Base-by-base conservation (phyloP, 768 basidiomycete genomes). In the Amanita rubescens region DNA sequence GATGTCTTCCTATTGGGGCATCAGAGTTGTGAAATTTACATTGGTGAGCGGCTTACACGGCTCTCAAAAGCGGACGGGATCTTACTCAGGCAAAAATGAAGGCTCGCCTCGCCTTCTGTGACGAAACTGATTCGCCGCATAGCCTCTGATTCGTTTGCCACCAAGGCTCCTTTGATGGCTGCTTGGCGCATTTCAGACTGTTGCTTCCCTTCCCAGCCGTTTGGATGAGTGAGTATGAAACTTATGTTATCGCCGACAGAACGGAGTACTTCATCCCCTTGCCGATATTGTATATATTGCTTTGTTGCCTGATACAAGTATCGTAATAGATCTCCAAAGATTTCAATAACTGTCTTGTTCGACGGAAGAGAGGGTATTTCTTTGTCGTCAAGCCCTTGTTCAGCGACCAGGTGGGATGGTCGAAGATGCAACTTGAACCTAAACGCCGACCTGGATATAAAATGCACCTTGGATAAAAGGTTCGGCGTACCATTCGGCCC, bases 71-170 rank as follows among this genome's bases (percentile, higher is more conserved):
- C n/a, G n/a, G n/a, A n/a, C 15, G 24, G 20, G 39, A 30, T 8
- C 3, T 22, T 42, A 42, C 12, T 5, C 41, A 42, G 19, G 11
- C 79, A 80, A 59, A 69, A 80, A 55, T 80, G 74, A 19, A 80
- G 59, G 59, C 75, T 77, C 0, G 80, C 80, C 55, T 81, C 80
- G 0, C 78, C 80, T 57, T 81, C 77, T 0, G 78, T 80, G 20
- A 81, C 68, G 42, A 81, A 73, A 12, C 69, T 73, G 7, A 80
- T 60, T 0, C 73, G 70, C 4, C 63, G 60, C 20, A 67, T 70
- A 0, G 67, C 71, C 6, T 65, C 67, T 2, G 61, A 54, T 0
- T 62, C 63, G 42, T 67, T 60, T 0, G 69, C 57, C 5, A 81
- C 63, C 24, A 82, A 68, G 10, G 77, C 76, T 0, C 74, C 80